Conservation (phyloP, 2,329 filamentous ascomycete species). For the Colletotrichum graminicola region DNA sequence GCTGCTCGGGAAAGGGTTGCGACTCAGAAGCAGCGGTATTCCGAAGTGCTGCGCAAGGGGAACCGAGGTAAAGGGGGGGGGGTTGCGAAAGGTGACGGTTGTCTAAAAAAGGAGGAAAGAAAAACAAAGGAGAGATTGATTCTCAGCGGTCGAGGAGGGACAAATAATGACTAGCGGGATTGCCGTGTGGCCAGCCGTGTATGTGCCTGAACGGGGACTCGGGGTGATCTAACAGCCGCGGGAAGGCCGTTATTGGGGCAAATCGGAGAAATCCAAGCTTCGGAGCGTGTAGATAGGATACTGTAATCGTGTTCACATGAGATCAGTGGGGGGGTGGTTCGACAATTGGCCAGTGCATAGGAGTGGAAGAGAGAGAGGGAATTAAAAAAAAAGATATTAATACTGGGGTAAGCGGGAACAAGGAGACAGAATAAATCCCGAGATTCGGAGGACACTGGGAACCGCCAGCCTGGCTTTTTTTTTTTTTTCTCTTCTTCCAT, state of each 20-base stretch:
- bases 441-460: slow-evolving; percentile 24
- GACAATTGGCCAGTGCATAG: slow-evolving; percentile 26
- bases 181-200: slow-evolving; percentile 27
- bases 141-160: slow-evolving; percentile 3
- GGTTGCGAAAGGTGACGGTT: slow-evolving; percentile 2
- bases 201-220: slow-evolving; percentile 6
- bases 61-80: slow-evolving; percentile 27
- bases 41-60: slow-evolving; percentile 5
- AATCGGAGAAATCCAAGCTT: slow-evolving; percentile 31
- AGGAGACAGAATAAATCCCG: slow-evolving; percentile 4
- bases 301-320: slow-evolving; percentile 42
- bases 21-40: slow-evolving; percentile 14
- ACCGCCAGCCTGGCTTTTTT: neutral
- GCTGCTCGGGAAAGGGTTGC: slow-evolving; percentile 14
- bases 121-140: slow-evolving; percentile 6
- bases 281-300: slow-evolving; percentile 8
- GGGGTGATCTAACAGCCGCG: slow-evolving; percentile 29
- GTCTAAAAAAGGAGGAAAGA: neutral
- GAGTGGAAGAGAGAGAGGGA: neutral
- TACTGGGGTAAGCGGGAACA: neutral
- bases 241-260: slow-evolving; percentile 32
- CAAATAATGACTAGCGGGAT: slow-evolving; percentile 15
- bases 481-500: too few relatives aligned
- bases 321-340: slow-evolving; percentile 38
- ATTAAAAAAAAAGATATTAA: too few relatives aligned